Conservation (phyloP, 306 rosid species). For the Ceratonia siliqua region DNA sequence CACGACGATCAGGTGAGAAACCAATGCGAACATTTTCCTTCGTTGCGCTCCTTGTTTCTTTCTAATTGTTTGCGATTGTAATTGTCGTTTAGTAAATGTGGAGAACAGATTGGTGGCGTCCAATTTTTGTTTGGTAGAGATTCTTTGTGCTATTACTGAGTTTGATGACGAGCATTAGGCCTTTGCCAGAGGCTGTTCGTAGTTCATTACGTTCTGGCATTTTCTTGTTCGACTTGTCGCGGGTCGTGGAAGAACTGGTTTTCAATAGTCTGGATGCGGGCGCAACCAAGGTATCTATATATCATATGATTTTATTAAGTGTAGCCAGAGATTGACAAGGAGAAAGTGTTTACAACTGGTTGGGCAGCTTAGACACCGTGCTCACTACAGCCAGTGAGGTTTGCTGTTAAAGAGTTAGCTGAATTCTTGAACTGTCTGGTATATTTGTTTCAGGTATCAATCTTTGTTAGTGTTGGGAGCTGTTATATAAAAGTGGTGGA, state of each 20-base stretch:
- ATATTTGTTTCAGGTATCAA: slow-evolving; percentile 57
- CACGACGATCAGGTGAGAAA: slow-evolving; percentile 12
- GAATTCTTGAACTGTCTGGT: slow-evolving; percentile 11
- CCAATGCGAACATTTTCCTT: not conserved
- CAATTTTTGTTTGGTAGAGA: not conserved
- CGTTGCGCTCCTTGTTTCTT: not conserved
- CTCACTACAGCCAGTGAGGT: not conserved
- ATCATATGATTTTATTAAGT: not conserved
- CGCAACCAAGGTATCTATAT: slow-evolving; percentile 58
- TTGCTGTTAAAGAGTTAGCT: not conserved
- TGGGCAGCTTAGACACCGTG: not conserved
- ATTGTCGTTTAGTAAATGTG: not conserved
- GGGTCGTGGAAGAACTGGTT: slow-evolving; percentile 86
- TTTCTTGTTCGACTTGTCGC: slow-evolving; percentile 59
- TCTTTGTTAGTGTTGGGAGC: slow-evolving; percentile 61
- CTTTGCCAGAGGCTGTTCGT: slow-evolving; percentile 57
- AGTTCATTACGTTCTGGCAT: slow-evolving; percentile 74
- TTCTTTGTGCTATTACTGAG: slow-evolving; percentile 34
- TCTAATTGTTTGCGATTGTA: not conserved
- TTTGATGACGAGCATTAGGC: slow-evolving; percentile 57
- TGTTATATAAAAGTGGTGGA: slow-evolving; percentile 77
- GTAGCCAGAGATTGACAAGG: not conserved
- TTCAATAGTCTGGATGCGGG: slow-evolving; percentile 79
- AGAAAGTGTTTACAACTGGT: not conserved
- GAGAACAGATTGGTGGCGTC: not conserved